These are phyloP conservation scores for Mucor circinelloides DNA, from an alignment of 371 early-diverging fungal species.

Conservation along the genomic window DNA sequence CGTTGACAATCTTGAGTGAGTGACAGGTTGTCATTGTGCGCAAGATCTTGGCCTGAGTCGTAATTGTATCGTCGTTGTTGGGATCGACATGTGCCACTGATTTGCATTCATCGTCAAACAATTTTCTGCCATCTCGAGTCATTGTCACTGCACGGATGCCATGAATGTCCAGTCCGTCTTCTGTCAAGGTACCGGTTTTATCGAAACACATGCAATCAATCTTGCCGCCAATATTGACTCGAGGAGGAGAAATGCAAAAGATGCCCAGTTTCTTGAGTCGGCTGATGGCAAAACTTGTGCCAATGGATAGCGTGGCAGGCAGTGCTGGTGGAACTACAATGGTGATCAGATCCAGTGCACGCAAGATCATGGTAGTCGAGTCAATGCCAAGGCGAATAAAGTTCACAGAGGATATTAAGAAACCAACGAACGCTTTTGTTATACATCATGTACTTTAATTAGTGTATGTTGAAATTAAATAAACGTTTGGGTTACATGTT, in stretches of 20 bases:
- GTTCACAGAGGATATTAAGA: constrained; percentile 81
- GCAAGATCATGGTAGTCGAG: constrained; percentile 69
- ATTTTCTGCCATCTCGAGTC: constrained; percentile 21
- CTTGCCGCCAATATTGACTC: constrained; percentile 96
- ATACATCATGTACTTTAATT: constrained; percentile 4
- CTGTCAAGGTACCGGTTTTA: constrained; percentile 99
- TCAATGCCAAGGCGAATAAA: constrained; percentile 81
- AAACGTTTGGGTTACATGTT: neutral
- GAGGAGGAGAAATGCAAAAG: constrained; percentile 92
- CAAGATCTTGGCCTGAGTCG: constrained; percentile 45
- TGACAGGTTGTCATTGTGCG: constrained; percentile 97
- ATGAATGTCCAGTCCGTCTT: constrained; percentile 97
- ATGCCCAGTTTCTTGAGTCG: constrained; percentile 86
- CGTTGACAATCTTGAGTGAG: constrained; percentile 89
- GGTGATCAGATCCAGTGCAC: constrained; percentile 93
- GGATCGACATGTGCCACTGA: constrained; percentile 28
- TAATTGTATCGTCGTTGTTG: constrained; percentile 12
- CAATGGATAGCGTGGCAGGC: constrained; percentile 97
- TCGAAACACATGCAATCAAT: constrained; percentile 98
- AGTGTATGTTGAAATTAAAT: neutral
- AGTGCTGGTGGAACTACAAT: constrained; percentile 96
- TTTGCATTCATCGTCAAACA: constrained; percentile 46
- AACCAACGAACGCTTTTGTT: constrained; percentile 70
- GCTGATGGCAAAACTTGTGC: constrained; percentile 91
- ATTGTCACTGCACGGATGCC: constrained; percentile 70